phyloP scores from a whole-genome alignment of 495 filamentous ascomycete species.

The Viridothelium virens region DNA sequence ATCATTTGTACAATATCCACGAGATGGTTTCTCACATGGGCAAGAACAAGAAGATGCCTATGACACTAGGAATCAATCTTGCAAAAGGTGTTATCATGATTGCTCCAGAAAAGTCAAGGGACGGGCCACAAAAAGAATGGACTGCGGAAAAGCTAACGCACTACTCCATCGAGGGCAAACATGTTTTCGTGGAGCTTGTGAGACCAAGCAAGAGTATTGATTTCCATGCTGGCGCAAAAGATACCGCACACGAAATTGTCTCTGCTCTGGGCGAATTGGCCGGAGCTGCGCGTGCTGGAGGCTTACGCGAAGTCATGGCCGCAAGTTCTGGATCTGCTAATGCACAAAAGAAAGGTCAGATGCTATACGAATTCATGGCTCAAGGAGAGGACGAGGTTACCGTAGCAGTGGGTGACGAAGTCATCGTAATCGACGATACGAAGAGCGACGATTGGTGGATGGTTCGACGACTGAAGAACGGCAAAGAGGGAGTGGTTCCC shows the following conservation, averaged over 20 bases:
- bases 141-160: conserved; percentile 84
- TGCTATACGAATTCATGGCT: conserved; percentile 93
- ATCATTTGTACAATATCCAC: conserved; percentile 89
- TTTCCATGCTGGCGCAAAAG: conserved; percentile 94
- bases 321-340: conserved; percentile 57
- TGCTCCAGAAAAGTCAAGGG: conserved; percentile 68
- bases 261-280: conserved; percentile 80
- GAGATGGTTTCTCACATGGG: conserved; percentile 93
- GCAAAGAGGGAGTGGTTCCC: conserved; percentile 94
- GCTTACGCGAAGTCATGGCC: conserved; percentile 76
- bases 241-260: conserved; percentile 90
- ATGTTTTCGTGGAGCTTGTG: conserved; percentile 91
- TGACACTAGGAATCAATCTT: conserved; percentile 81
- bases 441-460: conserved; percentile 99
- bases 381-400: conserved; percentile 96
- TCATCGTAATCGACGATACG: conserved; percentile 78
- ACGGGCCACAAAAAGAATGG: conserved; percentile 86
- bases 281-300: conserved; percentile 73
- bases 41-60: conserved; percentile 95
- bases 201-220: conserved; percentile 87
- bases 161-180: conserved; percentile 96
- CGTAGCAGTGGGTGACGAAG: conserved; percentile 81
- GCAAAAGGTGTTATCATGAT: conserved; percentile 84
- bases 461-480: conserved; percentile 81
- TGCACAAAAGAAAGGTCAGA: conserved; percentile 69